These are phyloP conservation scores for Setaria italica DNA, from an alignment of 202 grass and related monocot genomes.

Conservation along the genomic window DNA sequence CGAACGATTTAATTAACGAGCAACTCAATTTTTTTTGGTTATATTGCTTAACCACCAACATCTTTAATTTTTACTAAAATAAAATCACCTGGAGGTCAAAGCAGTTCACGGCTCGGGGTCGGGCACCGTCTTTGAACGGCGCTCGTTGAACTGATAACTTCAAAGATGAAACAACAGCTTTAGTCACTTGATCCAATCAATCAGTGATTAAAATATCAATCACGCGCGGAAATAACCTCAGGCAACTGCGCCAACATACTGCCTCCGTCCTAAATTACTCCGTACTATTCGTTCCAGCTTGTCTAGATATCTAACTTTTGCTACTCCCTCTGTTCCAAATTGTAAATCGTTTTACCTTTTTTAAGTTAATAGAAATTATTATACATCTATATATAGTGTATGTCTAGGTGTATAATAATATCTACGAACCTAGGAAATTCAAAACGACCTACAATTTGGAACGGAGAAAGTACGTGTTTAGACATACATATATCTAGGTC, in stretches of 20 bases:
- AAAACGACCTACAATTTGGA: too few relatives aligned
- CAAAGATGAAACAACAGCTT: conserved; percentile 2
- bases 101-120: neutral
- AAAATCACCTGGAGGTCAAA: neutral
- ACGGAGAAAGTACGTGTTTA: too few relatives aligned
- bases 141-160: conserved; percentile 17
- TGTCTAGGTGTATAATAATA: too few relatives aligned
- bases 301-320: too few relatives aligned
- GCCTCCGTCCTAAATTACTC: too few relatives aligned
- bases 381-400: too few relatives aligned
- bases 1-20: neutral
- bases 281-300: too few relatives aligned
- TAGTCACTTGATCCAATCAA: neutral
- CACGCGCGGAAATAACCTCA: neutral
- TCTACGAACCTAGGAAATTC: too few relatives aligned
- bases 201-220: neutral
- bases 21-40: neutral
- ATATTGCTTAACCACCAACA: conserved; percentile 18
- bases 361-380: too few relatives aligned
- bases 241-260: neutral
- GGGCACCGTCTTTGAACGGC: conserved; percentile 3
- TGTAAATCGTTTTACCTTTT: too few relatives aligned
- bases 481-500: too few relatives aligned
- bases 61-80: neutral
- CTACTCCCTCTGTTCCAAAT: too few relatives aligned